phyloP scores from a whole-genome alignment of 768 basidiomycete species.

The Pleurotus tuoliensis region DNA sequence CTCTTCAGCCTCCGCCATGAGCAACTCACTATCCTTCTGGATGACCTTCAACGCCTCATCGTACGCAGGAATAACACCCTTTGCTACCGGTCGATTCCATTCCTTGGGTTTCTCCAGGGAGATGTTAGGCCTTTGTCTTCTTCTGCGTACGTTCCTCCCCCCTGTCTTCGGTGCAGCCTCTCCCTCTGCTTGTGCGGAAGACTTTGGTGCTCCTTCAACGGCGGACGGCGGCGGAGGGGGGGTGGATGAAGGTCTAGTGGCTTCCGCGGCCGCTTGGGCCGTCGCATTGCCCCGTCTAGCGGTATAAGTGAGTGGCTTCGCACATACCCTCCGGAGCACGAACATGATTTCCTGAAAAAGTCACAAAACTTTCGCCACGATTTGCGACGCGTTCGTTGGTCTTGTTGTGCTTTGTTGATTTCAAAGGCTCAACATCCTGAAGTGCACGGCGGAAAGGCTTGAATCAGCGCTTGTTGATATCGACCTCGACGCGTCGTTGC shows the following conservation, averaged over 20 bases:
- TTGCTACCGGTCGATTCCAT: slow-evolving; percentile 62
- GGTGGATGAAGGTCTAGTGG: slow-evolving; percentile 3
- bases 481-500: neutral
- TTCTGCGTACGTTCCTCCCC: slow-evolving; percentile 27
- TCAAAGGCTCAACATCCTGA: neutral
- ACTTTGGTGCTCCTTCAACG: slow-evolving; percentile 7
- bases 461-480: too few relatives aligned
- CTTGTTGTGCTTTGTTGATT: neutral
- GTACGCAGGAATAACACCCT: slow-evolving; percentile 70
- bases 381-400: slow-evolving; percentile 10
- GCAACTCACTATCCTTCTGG: slow-evolving; percentile 48
- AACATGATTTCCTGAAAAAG: slow-evolving; percentile 18
- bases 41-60: slow-evolving; percentile 81
- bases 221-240: slow-evolving; percentile 10
- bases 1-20: slow-evolving; percentile 27
- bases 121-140: slow-evolving; percentile 43
- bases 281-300: slow-evolving; percentile 20
- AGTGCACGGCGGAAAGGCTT: too few relatives aligned
- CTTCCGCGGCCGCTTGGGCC: slow-evolving; percentile 9
- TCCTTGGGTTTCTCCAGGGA: slow-evolving; percentile 46
- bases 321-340: slow-evolving; percentile 22
- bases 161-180: slow-evolving; percentile 16
- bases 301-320: slow-evolving; percentile 13
- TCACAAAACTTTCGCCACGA: slow-evolving; percentile 6
- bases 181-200: slow-evolving; percentile 9